These are phyloP conservation scores for Candida sojae DNA, from an alignment of 1,139 yeast genomes.

Conservation along the genomic window DNA sequence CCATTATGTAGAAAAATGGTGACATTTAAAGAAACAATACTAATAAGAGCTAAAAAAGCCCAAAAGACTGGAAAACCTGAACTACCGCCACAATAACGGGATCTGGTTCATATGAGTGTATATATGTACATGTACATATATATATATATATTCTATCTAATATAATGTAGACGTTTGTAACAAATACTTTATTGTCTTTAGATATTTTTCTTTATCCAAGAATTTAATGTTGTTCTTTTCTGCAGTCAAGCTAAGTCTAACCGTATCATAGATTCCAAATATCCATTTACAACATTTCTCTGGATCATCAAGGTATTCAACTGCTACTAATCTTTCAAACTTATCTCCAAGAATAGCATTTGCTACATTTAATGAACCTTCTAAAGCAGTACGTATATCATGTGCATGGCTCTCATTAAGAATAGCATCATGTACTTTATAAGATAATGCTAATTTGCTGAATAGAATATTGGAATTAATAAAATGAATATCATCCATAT, in stretches of 20 bases:
- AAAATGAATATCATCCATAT: constrained; percentile 13
- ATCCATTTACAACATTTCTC: constrained; percentile 16
- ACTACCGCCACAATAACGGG: constrained; percentile 3
- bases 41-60: constrained; percentile 34
- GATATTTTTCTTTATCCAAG: constrained; percentile 11
- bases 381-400: neutral
- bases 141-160: neutral
- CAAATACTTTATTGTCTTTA: constrained; percentile 2
- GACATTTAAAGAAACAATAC: constrained; percentile 40
- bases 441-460: constrained; percentile 14
- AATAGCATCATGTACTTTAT: constrained; percentile 13
- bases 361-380: constrained; percentile 1
- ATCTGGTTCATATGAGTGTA: no score
- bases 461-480: constrained; percentile 16
- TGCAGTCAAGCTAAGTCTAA: constrained; percentile 10
- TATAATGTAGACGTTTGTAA: constrained; percentile 7
- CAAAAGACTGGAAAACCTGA: constrained; percentile 17
- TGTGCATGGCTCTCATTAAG: constrained; percentile 2
- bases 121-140: neutral
- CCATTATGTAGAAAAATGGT: constrained; percentile 47
- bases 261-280: constrained; percentile 11
- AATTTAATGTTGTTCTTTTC: constrained; percentile 8
- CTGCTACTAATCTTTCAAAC: constrained; percentile 17
- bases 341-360: constrained; percentile 17
- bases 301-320: constrained; percentile 15